phyloP scores from a whole-genome alignment of 1,284 basidiomycete species.

The Agroathelia rolfsii region DNA sequence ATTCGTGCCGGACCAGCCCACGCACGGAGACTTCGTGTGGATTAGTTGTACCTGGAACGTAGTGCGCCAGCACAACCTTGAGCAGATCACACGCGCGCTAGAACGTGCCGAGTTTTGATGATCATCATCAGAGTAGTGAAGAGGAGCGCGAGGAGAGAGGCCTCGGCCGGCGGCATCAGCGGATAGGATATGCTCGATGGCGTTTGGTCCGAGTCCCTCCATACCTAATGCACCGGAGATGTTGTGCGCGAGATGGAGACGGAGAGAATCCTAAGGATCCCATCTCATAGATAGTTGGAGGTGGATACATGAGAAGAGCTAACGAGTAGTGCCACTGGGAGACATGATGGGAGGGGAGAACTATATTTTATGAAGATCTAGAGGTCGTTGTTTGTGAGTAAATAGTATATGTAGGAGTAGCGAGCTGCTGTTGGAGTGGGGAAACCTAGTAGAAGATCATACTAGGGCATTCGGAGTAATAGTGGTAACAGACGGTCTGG shows the following conservation, averaged over 20 bases:
- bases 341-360: constrained; percentile 24
- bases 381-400: constrained; percentile 68
- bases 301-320: constrained; percentile 19
- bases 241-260: constrained; percentile 15
- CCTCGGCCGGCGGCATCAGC: constrained; percentile 46
- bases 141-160: constrained; percentile 44
- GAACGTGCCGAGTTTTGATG: constrained; percentile 37
- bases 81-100: constrained; percentile 57
- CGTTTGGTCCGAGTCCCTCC: constrained; percentile 33
- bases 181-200: constrained; percentile 55
- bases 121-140: constrained; percentile 30
- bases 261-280: constrained; percentile 14
- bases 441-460: constrained; percentile 45
- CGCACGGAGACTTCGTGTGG: constrained; percentile 54
- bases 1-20: constrained; percentile 36
- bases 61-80: constrained; percentile 49
- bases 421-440: constrained; percentile 52
- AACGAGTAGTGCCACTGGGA: constrained; percentile 15
- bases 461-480: constrained; percentile 53
- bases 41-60: constrained; percentile 54
- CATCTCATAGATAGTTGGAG: constrained; percentile 16
- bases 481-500: constrained; percentile 42
- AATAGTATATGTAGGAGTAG: constrained; percentile 65
- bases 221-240: constrained; percentile 6
- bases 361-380: constrained; percentile 46